Percentiles rank a stretch among this genome's conserved stretches.
Evolutionary conservation across 805 yeast genomes (phyloP).

Genomic region (Pichia cabralensis): DNA sequence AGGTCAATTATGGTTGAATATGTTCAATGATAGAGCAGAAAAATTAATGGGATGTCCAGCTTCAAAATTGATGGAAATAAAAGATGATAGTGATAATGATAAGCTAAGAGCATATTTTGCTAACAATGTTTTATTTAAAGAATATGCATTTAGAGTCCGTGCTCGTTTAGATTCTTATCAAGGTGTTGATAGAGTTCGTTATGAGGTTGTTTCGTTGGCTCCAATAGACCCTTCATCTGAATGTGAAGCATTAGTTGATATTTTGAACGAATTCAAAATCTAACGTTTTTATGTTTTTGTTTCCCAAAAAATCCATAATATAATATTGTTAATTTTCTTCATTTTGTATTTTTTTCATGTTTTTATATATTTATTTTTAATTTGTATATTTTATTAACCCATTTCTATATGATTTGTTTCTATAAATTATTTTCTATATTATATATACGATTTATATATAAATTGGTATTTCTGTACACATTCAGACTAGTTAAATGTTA

Average conservation of each 20-base stretch:
- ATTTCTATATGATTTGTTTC: no score
- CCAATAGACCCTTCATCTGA: constrained; percentile 50
- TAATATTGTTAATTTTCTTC: no score
- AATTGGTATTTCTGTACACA: no score
- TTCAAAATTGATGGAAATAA: constrained; percentile 42
- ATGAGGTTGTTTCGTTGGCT: constrained; percentile 47
- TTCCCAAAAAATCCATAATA: no score
- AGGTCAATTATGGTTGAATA: constrained; percentile 77
- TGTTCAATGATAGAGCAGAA: constrained; percentile 79
- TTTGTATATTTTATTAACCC: neutral
- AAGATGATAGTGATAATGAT: constrained; percentile 38
- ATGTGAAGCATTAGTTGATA: constrained; percentile 44
- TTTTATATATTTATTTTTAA: neutral
- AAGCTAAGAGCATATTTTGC: constrained; percentile 19
- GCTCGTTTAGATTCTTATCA: constrained; percentile 81
- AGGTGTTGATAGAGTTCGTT: constrained; percentile 67
- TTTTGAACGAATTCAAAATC: constrained; percentile 29
- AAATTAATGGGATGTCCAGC: constrained; percentile 56
- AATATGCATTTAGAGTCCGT: constrained; percentile 64
- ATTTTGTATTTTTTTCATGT: constrained; percentile 1
- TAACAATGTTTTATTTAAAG: constrained; percentile 44
- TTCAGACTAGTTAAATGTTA: neutral
- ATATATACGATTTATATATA: no score
- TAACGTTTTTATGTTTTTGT: neutral
- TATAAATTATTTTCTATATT: no score